phyloP scores from a whole-genome alignment of 2,329 filamentous ascomycete genomes.

The Arthroderma sp. region DNA sequence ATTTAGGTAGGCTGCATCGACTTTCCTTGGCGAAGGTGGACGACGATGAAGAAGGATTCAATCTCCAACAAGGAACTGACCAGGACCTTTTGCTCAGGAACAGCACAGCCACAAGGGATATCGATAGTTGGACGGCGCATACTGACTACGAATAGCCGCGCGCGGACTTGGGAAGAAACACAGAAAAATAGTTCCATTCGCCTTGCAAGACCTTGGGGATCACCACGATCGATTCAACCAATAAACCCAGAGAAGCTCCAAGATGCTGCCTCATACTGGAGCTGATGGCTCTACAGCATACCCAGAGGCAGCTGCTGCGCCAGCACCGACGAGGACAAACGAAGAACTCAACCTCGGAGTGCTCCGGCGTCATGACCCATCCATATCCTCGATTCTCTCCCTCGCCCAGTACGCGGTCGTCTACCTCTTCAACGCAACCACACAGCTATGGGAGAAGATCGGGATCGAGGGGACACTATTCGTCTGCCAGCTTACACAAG shows the following conservation, averaged over 20 bases:
- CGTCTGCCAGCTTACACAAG: constrained; percentile 53
- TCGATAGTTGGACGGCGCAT: background rate
- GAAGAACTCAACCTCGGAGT: constrained; percentile 80
- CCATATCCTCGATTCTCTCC: constrained; percentile 59
- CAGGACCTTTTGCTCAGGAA: too few relatives aligned
- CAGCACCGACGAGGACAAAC: constrained; percentile 51
- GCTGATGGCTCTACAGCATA: background rate
- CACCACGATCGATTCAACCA: too few relatives aligned
- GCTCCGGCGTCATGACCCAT: constrained; percentile 66
- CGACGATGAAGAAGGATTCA: too few relatives aligned
- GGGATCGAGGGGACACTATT: constrained; percentile 82
- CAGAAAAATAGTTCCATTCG: background rate
- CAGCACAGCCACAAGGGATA: background rate
- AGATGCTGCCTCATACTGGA: background rate
- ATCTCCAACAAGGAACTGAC: too few relatives aligned
- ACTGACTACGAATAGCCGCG: background rate
- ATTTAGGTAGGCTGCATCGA: background rate
- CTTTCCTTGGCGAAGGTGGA: background rate
- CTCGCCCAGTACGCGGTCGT: constrained; percentile 78
- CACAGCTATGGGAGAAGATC: constrained; percentile 68
- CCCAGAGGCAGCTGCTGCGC: constrained; percentile 16
- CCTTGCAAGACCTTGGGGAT: background rate
- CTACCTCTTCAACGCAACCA: constrained; percentile 60
- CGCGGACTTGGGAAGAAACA: background rate
- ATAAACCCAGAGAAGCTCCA: background rate